Percentiles rank a stretch among this genome's conserved stretches.
These are phyloP conservation scores for Catenaria anguillulae DNA, from an alignment of 371 early-diverging fungal genomes.

Conservation along the genomic window DNA sequence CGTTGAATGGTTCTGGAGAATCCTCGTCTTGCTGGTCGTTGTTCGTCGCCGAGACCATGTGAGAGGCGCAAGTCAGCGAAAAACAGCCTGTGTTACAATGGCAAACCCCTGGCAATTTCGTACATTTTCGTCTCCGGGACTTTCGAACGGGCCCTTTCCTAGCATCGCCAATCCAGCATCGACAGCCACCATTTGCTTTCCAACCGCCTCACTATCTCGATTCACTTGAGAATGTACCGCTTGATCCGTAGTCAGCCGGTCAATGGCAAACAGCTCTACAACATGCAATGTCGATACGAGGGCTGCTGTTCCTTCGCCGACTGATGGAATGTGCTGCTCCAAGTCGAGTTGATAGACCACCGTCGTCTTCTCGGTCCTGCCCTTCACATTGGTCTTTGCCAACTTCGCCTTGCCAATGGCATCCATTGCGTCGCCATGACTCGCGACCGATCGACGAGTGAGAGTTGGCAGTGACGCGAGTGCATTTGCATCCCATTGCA, in stretches of 20 bases:
- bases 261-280: neutral
- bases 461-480: neutral
- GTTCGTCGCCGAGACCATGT: neutral
- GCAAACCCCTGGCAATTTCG: too few relatives aligned
- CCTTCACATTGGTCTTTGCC: neutral
- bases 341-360: neutral
- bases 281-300: neutral
- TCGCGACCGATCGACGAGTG: neutral
- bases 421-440: neutral
- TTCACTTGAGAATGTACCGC: too few relatives aligned
- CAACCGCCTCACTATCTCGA: too few relatives aligned
- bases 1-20: too few relatives aligned
- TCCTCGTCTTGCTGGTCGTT: neutral
- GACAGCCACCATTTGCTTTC: too few relatives aligned
- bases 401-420: neutral
- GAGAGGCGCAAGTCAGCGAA: too few relatives aligned
- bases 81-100: too few relatives aligned
- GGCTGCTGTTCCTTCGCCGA: neutral
- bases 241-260: too few relatives aligned
- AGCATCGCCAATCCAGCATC: too few relatives aligned
- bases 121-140: too few relatives aligned
- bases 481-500: neutral
- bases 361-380: neutral
- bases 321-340: neutral
- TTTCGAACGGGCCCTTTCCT: too few relatives aligned